These are phyloP conservation scores for Beauveria sp. DNA, from an alignment of 2,329 filamentous ascomycete genomes.

Conservation along the genomic window DNA sequence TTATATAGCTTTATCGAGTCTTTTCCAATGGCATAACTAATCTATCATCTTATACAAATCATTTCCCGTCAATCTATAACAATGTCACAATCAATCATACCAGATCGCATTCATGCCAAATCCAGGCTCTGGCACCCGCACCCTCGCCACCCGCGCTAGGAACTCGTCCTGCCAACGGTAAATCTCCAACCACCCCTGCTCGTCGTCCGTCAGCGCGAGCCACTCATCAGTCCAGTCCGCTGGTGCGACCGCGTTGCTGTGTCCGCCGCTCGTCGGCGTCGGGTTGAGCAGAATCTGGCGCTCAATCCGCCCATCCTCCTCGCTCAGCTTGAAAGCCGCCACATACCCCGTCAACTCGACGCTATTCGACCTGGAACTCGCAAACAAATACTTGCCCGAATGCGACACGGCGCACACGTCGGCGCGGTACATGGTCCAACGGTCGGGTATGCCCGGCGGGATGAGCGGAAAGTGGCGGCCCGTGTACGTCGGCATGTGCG, in stretches of 20 bases:
- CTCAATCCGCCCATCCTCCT: slow-evolving; percentile 60
- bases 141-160: slow-evolving; percentile 65
- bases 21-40: neutral
- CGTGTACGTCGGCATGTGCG: slow-evolving; percentile 71
- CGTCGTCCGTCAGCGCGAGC: slow-evolving; percentile 83
- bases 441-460: slow-evolving; percentile 56
- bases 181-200: slow-evolving; percentile 80
- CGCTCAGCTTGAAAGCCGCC: slow-evolving; percentile 65
- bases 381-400: slow-evolving; percentile 71
- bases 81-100: slow-evolving; percentile 51
- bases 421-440: slow-evolving; percentile 64
- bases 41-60: neutral
- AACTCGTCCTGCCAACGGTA: slow-evolving; percentile 82
- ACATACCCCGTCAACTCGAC: slow-evolving; percentile 75
- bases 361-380: slow-evolving; percentile 72
- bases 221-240: slow-evolving; percentile 82
- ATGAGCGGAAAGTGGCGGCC: slow-evolving; percentile 70
- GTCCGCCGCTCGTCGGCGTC: slow-evolving; percentile 78
- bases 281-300: slow-evolving; percentile 73
- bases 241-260: slow-evolving; percentile 81
- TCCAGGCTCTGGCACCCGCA: slow-evolving; percentile 75
- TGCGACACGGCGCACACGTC: slow-evolving; percentile 72
- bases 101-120: slow-evolving; percentile 97
- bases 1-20: neutral
- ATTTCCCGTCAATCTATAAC: too few species aligned